phyloP scores from a whole-genome alignment of 2,329 filamentous ascomycete species.

The Trichoderma arundinaceum region DNA sequence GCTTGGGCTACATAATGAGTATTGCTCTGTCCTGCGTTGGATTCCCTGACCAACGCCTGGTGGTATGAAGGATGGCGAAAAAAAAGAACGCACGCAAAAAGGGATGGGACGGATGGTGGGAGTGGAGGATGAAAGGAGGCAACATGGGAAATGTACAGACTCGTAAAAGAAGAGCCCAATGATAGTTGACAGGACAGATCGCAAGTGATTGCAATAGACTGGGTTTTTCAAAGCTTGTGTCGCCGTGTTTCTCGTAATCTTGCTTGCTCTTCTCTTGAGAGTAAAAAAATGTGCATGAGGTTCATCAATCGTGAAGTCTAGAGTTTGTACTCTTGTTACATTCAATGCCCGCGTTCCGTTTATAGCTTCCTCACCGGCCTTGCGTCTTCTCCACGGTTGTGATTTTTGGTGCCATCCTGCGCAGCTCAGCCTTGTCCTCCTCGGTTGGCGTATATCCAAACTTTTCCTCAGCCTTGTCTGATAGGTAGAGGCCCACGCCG shows the following conservation, averaged over 20 bases:
- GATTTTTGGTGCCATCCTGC: slow-evolving; percentile 66
- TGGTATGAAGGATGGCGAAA: slow-evolving; percentile 31
- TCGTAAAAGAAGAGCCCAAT: slow-evolving; percentile 10
- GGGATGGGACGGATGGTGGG: slow-evolving; percentile 19
- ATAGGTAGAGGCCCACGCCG: slow-evolving; percentile 71
- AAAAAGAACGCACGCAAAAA: slow-evolving; percentile 6
- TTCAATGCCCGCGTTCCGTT: no score
- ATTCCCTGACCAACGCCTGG: slow-evolving; percentile 26
- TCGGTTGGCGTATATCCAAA: slow-evolving; percentile 75
- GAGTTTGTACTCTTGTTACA: neutral
- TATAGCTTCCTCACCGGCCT: neutral
- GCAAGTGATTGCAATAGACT: slow-evolving; percentile 9
- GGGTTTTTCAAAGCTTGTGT: neutral
- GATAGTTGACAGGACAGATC: neutral
- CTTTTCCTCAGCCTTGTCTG: slow-evolving; percentile 74
- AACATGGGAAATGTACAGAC: slow-evolving; percentile 23
- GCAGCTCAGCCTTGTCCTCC: slow-evolving; percentile 72
- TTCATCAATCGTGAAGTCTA: neutral
- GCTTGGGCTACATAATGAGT: slow-evolving; percentile 46
- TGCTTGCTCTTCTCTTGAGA: neutral
- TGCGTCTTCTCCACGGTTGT: slow-evolving; percentile 57
- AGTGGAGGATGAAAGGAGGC: slow-evolving; percentile 21
- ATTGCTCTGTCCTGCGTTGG: slow-evolving; percentile 38
- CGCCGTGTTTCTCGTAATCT: neutral
- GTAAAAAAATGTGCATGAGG: neutral